These are phyloP conservation scores for Exophiala xenobiotica DNA, from an alignment of 2,329 filamentous ascomycete genomes.

Conservation along the genomic window DNA sequence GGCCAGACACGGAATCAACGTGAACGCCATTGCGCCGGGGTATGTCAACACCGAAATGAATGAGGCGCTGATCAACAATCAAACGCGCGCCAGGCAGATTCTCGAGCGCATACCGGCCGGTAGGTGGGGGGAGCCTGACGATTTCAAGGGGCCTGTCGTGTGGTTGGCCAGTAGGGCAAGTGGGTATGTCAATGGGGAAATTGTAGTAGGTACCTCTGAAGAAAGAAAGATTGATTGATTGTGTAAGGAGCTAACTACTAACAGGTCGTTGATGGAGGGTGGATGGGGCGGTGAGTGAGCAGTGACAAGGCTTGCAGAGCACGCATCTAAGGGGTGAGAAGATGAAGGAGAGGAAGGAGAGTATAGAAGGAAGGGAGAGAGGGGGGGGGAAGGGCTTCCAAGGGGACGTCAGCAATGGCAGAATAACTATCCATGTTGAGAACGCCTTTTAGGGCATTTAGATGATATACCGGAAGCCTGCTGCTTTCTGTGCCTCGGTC, in stretches of 20 bases:
- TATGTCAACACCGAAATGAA: conserved; percentile 96
- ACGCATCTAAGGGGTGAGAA: not conserved
- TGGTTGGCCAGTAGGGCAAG: conserved; percentile 50
- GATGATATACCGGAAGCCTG: conserved; percentile 29
- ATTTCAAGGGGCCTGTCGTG: conserved; percentile 52
- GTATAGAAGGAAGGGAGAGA: not conserved
- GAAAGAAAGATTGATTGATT: too few relatives aligned
- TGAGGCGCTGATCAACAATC: conserved; percentile 71
- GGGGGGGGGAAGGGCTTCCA: too few relatives aligned
- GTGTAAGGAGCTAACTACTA: too few relatives aligned
- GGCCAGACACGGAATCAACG: conserved; percentile 71
- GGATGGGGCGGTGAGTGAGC: conserved; percentile 72
- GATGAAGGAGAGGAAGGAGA: not conserved
- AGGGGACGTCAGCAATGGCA: too few relatives aligned
- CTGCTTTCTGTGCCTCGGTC: conserved; percentile 26
- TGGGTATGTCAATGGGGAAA: conserved; percentile 48
- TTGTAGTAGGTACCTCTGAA: too few relatives aligned
- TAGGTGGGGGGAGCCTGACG: conserved; percentile 68
- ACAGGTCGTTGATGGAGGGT: conserved; percentile 46
- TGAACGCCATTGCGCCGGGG: conserved; percentile 86
- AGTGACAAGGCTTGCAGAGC: not conserved
- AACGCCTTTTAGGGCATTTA: too few relatives aligned
- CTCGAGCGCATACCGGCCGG: conserved; percentile 78
- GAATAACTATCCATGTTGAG: too few relatives aligned
- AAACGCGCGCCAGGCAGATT: conserved; percentile 69